These are phyloP conservation scores for Aspergillus affinis DNA, from an alignment of 495 filamentous ascomycete species.

Conservation along the genomic window DNA sequence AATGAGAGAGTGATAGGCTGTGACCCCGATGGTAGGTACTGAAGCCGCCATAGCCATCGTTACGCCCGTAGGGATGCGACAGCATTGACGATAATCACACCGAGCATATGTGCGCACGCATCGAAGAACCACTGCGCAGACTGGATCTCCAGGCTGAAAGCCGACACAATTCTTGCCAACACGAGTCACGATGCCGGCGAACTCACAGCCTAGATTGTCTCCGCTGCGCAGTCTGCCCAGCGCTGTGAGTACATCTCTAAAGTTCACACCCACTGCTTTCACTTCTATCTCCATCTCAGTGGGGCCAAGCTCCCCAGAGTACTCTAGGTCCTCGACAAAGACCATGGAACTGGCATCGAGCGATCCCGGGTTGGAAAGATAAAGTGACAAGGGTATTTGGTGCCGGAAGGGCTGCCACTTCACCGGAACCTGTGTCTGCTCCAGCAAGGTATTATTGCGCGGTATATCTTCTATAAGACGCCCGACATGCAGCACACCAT, in stretches of 20 bases:
- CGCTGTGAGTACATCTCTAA: slow-evolving; percentile 41
- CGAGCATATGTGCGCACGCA: background rate
- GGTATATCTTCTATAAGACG: background rate
- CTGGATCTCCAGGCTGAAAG: slow-evolving; percentile 15
- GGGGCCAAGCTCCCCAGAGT: slow-evolving; percentile 3
- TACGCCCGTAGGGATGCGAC: slow-evolving; percentile 1
- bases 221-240: slow-evolving; percentile 33
- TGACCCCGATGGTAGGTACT: background rate
- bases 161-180: slow-evolving; percentile 12
- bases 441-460: no score
- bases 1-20: background rate
- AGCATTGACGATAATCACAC: background rate
- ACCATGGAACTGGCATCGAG: background rate
- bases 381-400: no score
- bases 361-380: no score
- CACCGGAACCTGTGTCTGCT: no score
- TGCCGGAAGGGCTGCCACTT: no score
- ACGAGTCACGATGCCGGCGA: slow-evolving; percentile 39
- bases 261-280: slow-evolving; percentile 38
- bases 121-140: no score
- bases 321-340: slow-evolving; percentile 14
- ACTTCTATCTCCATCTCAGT: slow-evolving; percentile 30
- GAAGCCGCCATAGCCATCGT: slow-evolving; percentile 2
- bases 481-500: background rate
- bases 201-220: slow-evolving; percentile 34